These are phyloP conservation scores for Zygnema cylindricum DNA, from an alignment of 139 green algal species.

Conservation along the genomic window DNA sequence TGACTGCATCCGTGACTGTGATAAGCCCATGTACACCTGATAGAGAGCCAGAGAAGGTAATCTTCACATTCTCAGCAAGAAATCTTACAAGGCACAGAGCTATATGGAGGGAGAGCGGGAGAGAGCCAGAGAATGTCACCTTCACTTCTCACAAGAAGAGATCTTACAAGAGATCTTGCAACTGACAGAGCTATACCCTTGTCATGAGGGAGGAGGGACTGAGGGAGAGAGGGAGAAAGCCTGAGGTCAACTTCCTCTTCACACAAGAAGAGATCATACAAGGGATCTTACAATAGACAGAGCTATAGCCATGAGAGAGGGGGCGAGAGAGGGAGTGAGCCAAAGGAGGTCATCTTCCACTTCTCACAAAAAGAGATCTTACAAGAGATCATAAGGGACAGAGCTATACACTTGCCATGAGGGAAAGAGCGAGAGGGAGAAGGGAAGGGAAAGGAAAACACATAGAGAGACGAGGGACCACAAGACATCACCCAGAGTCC, in stretches of 20 bases:
- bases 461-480: neutral
- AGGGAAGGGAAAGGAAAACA: neutral
- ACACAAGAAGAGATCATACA: no score
- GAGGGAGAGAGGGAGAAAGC: no score
- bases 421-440: no score
- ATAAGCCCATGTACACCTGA: neutral
- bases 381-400: no score
- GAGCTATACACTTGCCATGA: no score
- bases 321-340: no score
- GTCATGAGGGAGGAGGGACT: neutral
- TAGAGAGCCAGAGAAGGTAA: neutral
- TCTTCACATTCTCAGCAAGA: neutral
- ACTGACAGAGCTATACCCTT: neutral
- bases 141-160: neutral
- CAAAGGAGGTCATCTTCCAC: no score
- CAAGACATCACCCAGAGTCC: neutral
- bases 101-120: neutral
- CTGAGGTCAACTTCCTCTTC: no score
- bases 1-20: neutral
- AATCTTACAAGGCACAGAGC: neutral
- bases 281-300: no score
- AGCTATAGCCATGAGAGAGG: no score
- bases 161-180: neutral
- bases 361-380: no score
- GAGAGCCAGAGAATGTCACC: neutral